Base-by-base conservation (phyloP, 2,329 filamentous ascomycete species). In the Nemania sp. region DNA sequence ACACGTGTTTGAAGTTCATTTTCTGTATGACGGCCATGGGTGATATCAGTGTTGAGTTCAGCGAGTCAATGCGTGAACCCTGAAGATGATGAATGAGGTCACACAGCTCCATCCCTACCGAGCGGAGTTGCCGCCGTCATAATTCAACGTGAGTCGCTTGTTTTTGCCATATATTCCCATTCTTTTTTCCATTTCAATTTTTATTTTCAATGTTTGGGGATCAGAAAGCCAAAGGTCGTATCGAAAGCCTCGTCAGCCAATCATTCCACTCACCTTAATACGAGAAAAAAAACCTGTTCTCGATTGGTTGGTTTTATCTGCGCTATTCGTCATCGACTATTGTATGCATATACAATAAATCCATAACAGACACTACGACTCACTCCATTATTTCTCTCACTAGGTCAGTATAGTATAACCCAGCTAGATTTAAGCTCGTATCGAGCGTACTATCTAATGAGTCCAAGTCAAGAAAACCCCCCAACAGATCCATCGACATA, bases 41-140 rank as follows among this genome's bases (percentile, higher is more conserved):
- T 26, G 11, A n/a, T n/a, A n/a, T n/a, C 6, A 1, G 32, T 41
- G 26, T 32, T 22, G 51, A 32, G 26, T 32, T 22, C 35, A 32
- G 15, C 58, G 45, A 66, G 64, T 57, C 58, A 47, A 53, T 24
- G 6, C 47, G 2, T 18, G 29, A 20, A 8, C 32, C 27, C n/a
- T n/a, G n/a, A n/a, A n/a, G n/a, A 38, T 41, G 15, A 55, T 29
- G 60, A n/a, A 67, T 60, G 65, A 64, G 65, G 65, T 67, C 65
- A 56, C 65, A 67, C 57, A 53, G 43, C 55, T 45, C 22, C 55
- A 55, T 55, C 66, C 24, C 47, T 20, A 35, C 55, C 45, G 22
- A 59, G 54, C 59, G 45, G 64, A 67, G 35, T 54, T 22, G n/a
- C 22, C 18, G 45, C 64, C 27, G 53, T 2, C 15, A 24, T 8